Evolutionary conservation across 2,329 filamentous ascomycete genomes (phyloP).

Genomic region (Colletotrichum gigasporum): DNA sequence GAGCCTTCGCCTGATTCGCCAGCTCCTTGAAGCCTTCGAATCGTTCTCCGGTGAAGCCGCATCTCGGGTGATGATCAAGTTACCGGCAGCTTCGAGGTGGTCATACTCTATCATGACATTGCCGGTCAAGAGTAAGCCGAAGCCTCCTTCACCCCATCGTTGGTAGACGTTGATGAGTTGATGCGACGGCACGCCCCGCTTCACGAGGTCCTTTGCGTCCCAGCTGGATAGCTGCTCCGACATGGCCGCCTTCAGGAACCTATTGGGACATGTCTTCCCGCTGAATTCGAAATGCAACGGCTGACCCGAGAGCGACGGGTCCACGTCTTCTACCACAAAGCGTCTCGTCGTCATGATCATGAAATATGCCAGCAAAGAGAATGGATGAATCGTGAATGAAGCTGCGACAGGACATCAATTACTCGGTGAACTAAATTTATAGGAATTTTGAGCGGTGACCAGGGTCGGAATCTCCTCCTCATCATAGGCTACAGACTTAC

Average conservation of each 20-base stretch:
- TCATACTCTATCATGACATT: conserved; percentile 70
- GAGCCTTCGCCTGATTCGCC: conserved; percentile 59
- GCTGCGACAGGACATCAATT: too few species aligned
- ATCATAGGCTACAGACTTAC: too few species aligned
- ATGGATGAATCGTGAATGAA: too few species aligned
- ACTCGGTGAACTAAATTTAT: too few species aligned
- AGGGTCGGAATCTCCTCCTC: too few species aligned
- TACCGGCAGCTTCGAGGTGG: conserved; percentile 62
- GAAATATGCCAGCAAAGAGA: neutral
- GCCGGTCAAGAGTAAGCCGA: conserved; percentile 65
- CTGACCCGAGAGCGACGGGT: conserved; percentile 45
- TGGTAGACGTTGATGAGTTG: conserved; percentile 63
- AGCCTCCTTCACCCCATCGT: conserved; percentile 64
- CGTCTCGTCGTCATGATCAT: conserved; percentile 11
- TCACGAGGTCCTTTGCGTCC: conserved; percentile 59
- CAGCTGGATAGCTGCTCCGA: conserved; percentile 71
- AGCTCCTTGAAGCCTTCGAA: conserved; percentile 61
- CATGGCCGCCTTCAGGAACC: conserved; percentile 75
- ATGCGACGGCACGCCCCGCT: conserved; percentile 54
- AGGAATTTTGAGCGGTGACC: too few species aligned
- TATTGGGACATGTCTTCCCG: conserved; percentile 66
- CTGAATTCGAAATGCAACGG: conserved; percentile 62
- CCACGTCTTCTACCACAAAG: conserved; percentile 1
- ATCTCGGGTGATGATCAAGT: conserved; percentile 63
- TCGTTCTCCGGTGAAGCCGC: conserved; percentile 62